These are phyloP conservation scores for Ustilago trichophora DNA, from an alignment of 1,284 basidiomycete genomes.

Conservation along the genomic window DNA sequence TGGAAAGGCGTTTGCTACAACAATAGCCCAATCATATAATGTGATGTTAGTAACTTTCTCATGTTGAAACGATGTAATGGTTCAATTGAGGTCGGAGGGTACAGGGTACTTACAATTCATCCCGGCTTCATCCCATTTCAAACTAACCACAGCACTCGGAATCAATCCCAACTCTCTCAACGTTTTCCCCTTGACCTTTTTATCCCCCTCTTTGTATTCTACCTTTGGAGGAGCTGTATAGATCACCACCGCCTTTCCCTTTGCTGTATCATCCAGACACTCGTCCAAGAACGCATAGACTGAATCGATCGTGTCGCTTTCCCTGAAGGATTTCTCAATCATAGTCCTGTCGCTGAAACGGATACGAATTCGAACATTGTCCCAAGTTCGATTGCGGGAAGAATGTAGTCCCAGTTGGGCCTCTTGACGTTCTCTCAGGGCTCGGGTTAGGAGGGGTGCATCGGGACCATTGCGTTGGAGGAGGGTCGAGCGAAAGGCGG, in stretches of 20 bases:
- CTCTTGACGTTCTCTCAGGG: conserved; percentile 75
- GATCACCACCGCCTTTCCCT: conserved; percentile 79
- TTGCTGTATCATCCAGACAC: conserved; percentile 77
- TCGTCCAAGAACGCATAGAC: conserved; percentile 83
- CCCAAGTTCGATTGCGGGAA: conserved; percentile 75
- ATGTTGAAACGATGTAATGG: too few relatives aligned
- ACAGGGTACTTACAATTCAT: conserved; percentile 80
- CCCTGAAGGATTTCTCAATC: conserved; percentile 80
- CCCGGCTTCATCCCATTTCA: conserved; percentile 77
- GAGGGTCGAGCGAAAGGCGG: conserved; percentile 73
- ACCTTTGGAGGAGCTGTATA: conserved; percentile 82
- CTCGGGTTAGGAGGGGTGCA: conserved; percentile 78
- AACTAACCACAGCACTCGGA: conserved; percentile 78
- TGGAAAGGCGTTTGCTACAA: conserved; percentile 13
- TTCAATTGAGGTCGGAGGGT: too few relatives aligned
- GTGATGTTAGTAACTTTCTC: too few relatives aligned
- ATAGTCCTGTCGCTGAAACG: conserved; percentile 81
- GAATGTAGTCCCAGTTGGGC: conserved; percentile 70
- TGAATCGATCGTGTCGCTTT: conserved; percentile 77
- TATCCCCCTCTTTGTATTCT: conserved; percentile 75
- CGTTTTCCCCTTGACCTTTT: conserved; percentile 76
- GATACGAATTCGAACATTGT: conserved; percentile 82
- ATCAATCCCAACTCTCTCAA: conserved; percentile 78
- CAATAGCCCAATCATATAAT: too few relatives aligned
- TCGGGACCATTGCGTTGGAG: conserved; percentile 77